Percentiles rank a stretch among this genome's conserved stretches.
Conservation (phyloP, 352 stramenopile species). For the Globisporangium rhizosaccharum region DNA sequence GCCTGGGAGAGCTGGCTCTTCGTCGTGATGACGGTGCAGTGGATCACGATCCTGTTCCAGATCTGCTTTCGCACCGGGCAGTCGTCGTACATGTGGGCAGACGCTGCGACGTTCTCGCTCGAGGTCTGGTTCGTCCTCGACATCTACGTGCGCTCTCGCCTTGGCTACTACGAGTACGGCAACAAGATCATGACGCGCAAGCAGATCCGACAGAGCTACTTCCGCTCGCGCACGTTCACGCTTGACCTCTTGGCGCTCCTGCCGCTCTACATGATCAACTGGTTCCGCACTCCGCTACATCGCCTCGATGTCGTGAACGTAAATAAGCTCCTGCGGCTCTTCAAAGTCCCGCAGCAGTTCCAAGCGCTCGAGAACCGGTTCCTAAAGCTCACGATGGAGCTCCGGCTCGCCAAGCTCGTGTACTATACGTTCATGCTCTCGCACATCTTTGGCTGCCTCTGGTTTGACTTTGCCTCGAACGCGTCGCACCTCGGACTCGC, state of each 20-base stretch:
- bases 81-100: conserved; percentile 13
- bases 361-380: conserved; percentile 31
- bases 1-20: conserved; percentile 36
- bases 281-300: conserved; percentile 1
- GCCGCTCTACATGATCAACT: conserved; percentile 36
- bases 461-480: conserved; percentile 40
- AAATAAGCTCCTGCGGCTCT: conserved; percentile 39
- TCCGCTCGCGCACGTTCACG: conserved; percentile 23
- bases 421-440: conserved; percentile 44
- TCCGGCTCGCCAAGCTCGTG: conserved; percentile 39
- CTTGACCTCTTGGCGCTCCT: conserved; percentile 33
- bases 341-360: conserved; percentile 35
- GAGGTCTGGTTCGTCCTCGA: conserved; percentile 38
- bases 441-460: conserved; percentile 45
- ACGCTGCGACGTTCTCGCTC: conserved; percentile 22
- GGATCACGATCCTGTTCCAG: conserved; percentile 28
- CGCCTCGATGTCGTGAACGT: conserved; percentile 37
- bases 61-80: conserved; percentile 28
- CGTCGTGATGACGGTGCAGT: conserved; percentile 34
- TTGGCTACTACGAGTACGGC: conserved; percentile 40
- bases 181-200: conserved; percentile 43
- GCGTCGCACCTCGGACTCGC: conserved; percentile 16
- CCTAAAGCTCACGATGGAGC: conserved; percentile 33
- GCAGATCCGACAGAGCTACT: conserved; percentile 25
- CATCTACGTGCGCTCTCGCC: conserved; percentile 27